These are phyloP conservation scores for Botryobasidium botryosum DNA, from an alignment of 768 basidiomycete species.

Conservation along the genomic window DNA sequence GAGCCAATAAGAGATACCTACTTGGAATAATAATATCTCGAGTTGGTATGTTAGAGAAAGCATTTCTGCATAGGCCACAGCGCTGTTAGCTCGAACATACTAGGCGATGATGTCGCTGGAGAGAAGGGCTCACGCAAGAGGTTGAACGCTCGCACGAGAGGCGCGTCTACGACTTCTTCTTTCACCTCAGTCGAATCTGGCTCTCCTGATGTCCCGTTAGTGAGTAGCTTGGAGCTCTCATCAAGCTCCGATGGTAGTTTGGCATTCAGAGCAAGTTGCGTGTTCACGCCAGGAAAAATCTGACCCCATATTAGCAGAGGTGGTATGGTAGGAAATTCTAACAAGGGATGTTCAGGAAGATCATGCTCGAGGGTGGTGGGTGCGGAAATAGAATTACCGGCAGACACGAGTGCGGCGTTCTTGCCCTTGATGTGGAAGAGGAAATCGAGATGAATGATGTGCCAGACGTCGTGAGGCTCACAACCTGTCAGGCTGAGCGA, in stretches of 20 bases:
- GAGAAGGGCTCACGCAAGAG: constrained; percentile 53
- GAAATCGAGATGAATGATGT: constrained; percentile 28
- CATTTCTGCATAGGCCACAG: constrained; percentile 39
- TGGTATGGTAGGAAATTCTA: background rate
- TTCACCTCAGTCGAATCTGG: background rate
- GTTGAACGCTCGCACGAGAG: constrained; percentile 71
- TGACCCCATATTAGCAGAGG: constrained; percentile 1
- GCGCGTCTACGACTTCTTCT: constrained; percentile 38
- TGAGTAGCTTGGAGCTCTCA: background rate
- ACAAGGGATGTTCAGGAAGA: background rate
- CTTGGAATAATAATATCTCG: constrained; percentile 73
- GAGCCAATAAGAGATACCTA: constrained; percentile 12
- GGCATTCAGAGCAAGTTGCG: background rate
- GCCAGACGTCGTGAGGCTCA: constrained; percentile 55
- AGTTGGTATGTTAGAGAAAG: constrained; percentile 87
- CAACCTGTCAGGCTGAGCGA: constrained; percentile 61
- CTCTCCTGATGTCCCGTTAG: background rate
- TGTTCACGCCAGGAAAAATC: background rate
- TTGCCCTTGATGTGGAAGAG: constrained; percentile 45
- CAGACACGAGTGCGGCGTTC: background rate
- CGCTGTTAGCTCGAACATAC: constrained; percentile 3
- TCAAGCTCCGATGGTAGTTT: background rate
- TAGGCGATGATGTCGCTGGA: background rate
- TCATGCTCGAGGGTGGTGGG: background rate
- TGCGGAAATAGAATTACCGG: background rate